These are phyloP conservation scores for Lasiodiplodia sp. DNA, from an alignment of 2,329 filamentous ascomycete genomes.

Conservation along the genomic window DNA sequence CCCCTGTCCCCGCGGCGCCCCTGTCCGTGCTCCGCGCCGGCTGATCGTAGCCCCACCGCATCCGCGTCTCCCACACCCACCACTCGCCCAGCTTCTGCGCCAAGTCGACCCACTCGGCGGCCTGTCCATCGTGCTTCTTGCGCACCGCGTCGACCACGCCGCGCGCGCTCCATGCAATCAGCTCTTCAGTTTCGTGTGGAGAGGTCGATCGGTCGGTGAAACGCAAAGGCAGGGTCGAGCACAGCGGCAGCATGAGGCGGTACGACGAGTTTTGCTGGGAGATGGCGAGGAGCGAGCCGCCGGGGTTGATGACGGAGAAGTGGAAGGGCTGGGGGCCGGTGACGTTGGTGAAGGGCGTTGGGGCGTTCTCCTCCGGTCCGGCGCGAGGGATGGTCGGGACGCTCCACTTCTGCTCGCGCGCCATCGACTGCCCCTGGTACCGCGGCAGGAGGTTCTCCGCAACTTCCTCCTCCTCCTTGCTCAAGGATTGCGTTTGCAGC, in stretches of 20 bases:
- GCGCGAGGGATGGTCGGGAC: background rate
- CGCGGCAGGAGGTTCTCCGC: slow-evolving; percentile 52
- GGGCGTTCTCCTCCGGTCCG: background rate
- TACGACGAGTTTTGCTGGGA: slow-evolving; percentile 35
- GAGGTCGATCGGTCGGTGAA: slow-evolving; percentile 44
- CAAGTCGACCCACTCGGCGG: slow-evolving; percentile 45
- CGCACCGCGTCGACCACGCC: slow-evolving; percentile 39
- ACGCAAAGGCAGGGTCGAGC: slow-evolving; percentile 37
- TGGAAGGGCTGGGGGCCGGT: slow-evolving; percentile 41
- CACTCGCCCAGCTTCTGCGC: slow-evolving; percentile 49
- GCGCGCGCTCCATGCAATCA: slow-evolving; percentile 35
- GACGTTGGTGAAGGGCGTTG: background rate
- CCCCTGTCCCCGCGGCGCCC: slow-evolving; percentile 32
- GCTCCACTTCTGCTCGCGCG: slow-evolving; percentile 38
- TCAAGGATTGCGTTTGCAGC: slow-evolving; percentile 50
- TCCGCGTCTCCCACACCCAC: slow-evolving; percentile 47
- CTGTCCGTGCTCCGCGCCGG: slow-evolving; percentile 37
- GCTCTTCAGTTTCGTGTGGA: slow-evolving; percentile 42
- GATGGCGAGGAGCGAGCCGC: slow-evolving; percentile 36
- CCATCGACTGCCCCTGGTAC: slow-evolving; percentile 58
- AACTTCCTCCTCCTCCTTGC: slow-evolving; percentile 39
- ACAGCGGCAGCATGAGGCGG: slow-evolving; percentile 38
- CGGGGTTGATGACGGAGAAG: slow-evolving; percentile 39
- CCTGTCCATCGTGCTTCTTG: slow-evolving; percentile 41
- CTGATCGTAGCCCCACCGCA: slow-evolving; percentile 36